Percentiles rank a stretch among this genome's conserved stretches.
Evolutionary conservation across 345 rosid species (phyloP).

Genomic region (Viola odorata): DNA sequence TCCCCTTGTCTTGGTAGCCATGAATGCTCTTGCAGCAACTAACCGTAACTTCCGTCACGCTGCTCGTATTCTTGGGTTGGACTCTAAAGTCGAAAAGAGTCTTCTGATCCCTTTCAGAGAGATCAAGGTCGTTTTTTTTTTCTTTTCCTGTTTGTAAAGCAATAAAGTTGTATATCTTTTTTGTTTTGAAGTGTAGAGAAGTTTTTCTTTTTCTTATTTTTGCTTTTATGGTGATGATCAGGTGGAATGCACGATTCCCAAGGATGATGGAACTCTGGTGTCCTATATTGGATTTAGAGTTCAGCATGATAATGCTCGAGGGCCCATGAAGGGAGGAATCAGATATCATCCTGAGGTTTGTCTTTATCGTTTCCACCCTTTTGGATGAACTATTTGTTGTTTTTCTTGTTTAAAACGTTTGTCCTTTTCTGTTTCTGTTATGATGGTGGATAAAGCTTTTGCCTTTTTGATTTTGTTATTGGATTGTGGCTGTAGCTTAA

Average conservation of each 20-base stretch:
- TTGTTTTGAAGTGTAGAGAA: background rate
- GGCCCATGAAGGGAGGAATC: conserved; percentile 99
- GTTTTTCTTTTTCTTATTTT: conserved; percentile 3
- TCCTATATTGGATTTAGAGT: conserved; percentile 92
- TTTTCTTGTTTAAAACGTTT: background rate
- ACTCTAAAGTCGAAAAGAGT: conserved; percentile 79
- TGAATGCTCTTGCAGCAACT: conserved; percentile 94
- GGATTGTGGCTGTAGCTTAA: background rate
- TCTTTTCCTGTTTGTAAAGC: background rate
- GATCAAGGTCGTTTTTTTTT: conserved; percentile 53
- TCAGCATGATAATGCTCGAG: conserved; percentile 97
- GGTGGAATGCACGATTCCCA: conserved; percentile 98
- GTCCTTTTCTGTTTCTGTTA: background rate
- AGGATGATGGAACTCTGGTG: conserved; percentile 84
- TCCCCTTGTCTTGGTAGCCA: conserved; percentile 21
- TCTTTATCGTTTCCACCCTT: background rate
- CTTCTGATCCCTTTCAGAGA: conserved; percentile 94
- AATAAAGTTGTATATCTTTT: background rate
- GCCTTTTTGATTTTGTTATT: background rate
- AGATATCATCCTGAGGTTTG: conserved; percentile 96
- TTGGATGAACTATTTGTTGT: background rate
- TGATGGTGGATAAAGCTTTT: too few relatives aligned
- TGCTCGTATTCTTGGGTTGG: conserved; percentile 77
- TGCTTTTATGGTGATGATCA: conserved; percentile 22
- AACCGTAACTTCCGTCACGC: conserved; percentile 91